Evolutionary conservation across 163 green algal genomes (phyloP).

Genomic region (Chlamydomonas reinhardtii): DNA sequence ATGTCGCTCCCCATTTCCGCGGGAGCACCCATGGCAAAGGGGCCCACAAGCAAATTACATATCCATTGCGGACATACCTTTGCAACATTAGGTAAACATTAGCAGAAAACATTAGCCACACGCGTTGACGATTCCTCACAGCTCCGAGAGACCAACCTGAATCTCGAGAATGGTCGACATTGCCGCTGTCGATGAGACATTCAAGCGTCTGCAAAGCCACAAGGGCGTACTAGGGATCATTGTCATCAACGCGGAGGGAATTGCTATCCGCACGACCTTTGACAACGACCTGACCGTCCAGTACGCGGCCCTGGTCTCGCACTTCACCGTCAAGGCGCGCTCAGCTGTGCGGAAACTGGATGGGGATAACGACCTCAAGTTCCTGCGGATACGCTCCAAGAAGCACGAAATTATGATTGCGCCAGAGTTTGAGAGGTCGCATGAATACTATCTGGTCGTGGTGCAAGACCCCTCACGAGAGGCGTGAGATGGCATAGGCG

Average conservation of each 20-base stretch:
- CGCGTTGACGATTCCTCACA: no score
- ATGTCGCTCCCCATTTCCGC: no score
- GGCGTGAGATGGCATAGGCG: background rate
- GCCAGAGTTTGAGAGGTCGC: conserved; percentile 73
- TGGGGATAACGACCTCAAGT: conserved; percentile 75
- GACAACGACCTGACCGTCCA: conserved; percentile 79
- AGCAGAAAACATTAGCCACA: no score
- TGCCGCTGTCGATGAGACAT: conserved; percentile 74
- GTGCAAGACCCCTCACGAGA: conserved; percentile 70
- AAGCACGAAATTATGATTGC: conserved; percentile 85
- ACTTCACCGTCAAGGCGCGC: conserved; percentile 77
- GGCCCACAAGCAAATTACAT: no score
- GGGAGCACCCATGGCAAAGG: no score
- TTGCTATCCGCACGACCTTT: conserved; percentile 77
- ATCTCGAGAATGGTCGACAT: conserved; percentile 64
- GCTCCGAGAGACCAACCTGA: no score
- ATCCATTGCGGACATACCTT: no score
- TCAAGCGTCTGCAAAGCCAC: conserved; percentile 71
- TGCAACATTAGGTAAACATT: no score
- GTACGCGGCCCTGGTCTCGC: conserved; percentile 74
- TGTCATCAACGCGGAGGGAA: conserved; percentile 78
- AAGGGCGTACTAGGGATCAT: conserved; percentile 70
- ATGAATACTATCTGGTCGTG: conserved; percentile 78
- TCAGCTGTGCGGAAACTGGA: conserved; percentile 71
- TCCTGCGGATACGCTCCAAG: conserved; percentile 73